Base-by-base conservation (phyloP, 768 basidiomycete species). In the Trametes maxima region DNA sequence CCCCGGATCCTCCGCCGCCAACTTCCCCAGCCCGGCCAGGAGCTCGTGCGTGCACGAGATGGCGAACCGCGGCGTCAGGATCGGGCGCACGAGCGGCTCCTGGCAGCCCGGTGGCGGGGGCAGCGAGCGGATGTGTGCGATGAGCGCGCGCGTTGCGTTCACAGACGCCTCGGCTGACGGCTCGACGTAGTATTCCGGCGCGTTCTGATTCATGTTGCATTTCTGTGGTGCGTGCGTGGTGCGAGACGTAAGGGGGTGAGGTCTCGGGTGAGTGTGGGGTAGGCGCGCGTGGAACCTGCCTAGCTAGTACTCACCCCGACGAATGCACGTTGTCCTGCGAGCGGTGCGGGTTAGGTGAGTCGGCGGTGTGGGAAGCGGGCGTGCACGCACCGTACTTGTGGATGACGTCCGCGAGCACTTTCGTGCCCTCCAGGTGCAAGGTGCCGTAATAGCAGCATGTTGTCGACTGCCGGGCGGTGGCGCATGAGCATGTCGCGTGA, bases 1-100 rank as follows among this genome's bases (percentile, higher is more conserved):
- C 1, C 74, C 64, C 3, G 85, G 81, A 67, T 91, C 83, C 3
- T 78, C 70, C 21, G 75, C 69, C 0, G 89, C 89, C 42, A 96
- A 74, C 5, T 76, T 65, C 10, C 90, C 86, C 5, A 98, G 79
- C 4, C 76, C 74, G 0, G 69, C 48, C 51, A 98, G 80, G 33
- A 95, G 84, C n/a, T 82, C 76, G 13, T 79, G 73, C 0, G 94
- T 86, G 74, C 94, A 96, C 12, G 92, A 87, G 60, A 98, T 89
- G 22, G 96, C 96, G 73, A 98, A 98, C n/a, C 96, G 90, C 14
- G 96, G 96, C 0, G 96, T 98, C 44, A 98, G 76, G 68, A 94
- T 86, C 5, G 96, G 96, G 57, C 91, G 90, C 11, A 98, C 89
- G 7, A 95, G 80, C 77, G 68, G 62, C 25, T 57, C 63, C 2